Conservation (phyloP, 2,329 filamentous ascomycete species). For the Diplodia sapinea region DNA sequence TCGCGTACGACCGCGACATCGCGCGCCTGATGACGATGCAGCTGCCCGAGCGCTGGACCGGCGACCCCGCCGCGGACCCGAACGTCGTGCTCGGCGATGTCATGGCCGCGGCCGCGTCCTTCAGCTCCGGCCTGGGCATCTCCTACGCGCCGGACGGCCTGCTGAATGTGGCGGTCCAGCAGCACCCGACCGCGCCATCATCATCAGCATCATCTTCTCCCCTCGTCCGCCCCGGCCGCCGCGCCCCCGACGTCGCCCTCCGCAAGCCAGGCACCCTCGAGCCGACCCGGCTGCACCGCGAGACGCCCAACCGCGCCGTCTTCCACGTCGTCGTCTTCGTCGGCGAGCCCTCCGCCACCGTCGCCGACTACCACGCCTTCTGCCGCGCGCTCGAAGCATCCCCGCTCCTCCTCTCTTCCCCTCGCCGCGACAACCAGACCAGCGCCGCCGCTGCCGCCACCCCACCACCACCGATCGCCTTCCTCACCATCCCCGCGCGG, state of each 20-base stretch:
- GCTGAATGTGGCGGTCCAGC: slow-evolving; percentile 38
- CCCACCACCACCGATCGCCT: neutral
- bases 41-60: slow-evolving; percentile 44
- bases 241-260: slow-evolving; percentile 55
- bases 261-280: slow-evolving; percentile 55
- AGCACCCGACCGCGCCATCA: neutral
- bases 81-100: slow-evolving; percentile 40
- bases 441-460: neutral
- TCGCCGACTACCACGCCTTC: slow-evolving; percentile 33
- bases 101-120: slow-evolving; percentile 41
- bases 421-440: neutral
- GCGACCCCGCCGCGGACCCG: slow-evolving; percentile 39
- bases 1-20: slow-evolving; percentile 46
- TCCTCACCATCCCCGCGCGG: neutral
- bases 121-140: slow-evolving; percentile 44
- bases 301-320: slow-evolving; percentile 51
- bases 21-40: slow-evolving; percentile 45
- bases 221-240: slow-evolving; percentile 46
- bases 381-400: slow-evolving; percentile 38
- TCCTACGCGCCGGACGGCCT: slow-evolving; percentile 45
- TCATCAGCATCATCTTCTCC: slow-evolving; percentile 7
- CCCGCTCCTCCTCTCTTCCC: fast-evolving
- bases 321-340: slow-evolving; percentile 55
- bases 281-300: slow-evolving; percentile 51
- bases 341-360: slow-evolving; percentile 41